phyloP scores from a whole-genome alignment of 495 filamentous ascomycete species.

The Chaetomidium leptoderma region DNA sequence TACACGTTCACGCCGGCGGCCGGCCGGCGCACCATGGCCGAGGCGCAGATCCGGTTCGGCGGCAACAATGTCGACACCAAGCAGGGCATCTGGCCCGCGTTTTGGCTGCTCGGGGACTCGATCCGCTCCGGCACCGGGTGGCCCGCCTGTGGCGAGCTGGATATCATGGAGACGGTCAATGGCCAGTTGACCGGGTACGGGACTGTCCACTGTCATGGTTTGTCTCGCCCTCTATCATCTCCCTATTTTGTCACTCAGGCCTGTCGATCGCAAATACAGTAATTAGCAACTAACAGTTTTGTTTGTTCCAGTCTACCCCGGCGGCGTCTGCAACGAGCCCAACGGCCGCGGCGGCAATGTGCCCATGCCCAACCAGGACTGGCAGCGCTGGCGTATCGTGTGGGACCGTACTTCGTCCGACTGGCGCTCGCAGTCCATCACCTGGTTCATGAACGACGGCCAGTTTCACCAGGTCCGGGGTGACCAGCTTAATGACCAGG shows the following conservation, averaged over 20 bases:
- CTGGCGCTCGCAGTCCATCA: constrained; percentile 44
- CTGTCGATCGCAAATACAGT: too few species aligned
- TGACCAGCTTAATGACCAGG: constrained; percentile 30
- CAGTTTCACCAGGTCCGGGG: constrained; percentile 42
- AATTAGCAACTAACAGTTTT: background rate
- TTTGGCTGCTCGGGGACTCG: constrained; percentile 48
- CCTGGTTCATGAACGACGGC: constrained; percentile 45
- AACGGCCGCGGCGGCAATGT: constrained; percentile 36
- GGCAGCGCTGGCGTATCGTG: constrained; percentile 45
- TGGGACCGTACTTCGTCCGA: constrained; percentile 39
- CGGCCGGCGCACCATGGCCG: constrained; percentile 38
- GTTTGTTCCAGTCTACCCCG: constrained; percentile 25
- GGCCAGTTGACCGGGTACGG: constrained; percentile 42
- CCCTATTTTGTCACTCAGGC: background rate
- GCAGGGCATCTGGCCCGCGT: constrained; percentile 52
- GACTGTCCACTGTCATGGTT: constrained; percentile 44
- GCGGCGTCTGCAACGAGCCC: constrained; percentile 47
- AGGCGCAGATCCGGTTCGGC: constrained; percentile 45
- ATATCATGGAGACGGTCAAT: constrained; percentile 49
- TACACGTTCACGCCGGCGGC: constrained; percentile 42
- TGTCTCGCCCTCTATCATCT: background rate
- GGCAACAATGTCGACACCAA: constrained; percentile 33
- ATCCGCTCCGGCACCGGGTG: constrained; percentile 39
- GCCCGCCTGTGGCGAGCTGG: constrained; percentile 50
- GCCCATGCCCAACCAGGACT: constrained; percentile 39